These are phyloP conservation scores for Phialophora verrucosa DNA, from an alignment of 2,329 filamentous ascomycete species.

Conservation along the genomic window DNA sequence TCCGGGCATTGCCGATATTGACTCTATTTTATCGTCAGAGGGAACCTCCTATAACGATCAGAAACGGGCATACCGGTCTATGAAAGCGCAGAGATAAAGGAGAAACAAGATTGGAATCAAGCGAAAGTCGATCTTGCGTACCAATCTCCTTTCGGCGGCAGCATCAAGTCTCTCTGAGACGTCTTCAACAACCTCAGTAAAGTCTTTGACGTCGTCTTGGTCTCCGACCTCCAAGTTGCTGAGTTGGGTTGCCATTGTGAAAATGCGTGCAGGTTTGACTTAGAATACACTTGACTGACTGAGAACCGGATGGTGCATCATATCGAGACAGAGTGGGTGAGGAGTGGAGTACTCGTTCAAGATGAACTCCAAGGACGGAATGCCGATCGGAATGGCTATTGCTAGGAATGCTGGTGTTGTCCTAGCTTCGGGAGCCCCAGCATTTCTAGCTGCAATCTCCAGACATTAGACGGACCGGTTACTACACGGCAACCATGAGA, in stretches of 20 bases:
- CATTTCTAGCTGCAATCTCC: too few species aligned
- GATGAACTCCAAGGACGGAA: background rate
- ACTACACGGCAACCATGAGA: too few species aligned
- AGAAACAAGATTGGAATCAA: slow-evolving; percentile 69
- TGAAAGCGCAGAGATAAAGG: slow-evolving; percentile 75
- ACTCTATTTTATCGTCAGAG: background rate
- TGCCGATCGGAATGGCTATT: background rate
- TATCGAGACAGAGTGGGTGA: background rate
- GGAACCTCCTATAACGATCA: background rate
- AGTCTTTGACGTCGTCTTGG: background rate
- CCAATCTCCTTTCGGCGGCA: slow-evolving; percentile 61
- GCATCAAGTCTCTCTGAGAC: slow-evolving; percentile 16
- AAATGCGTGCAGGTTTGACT: background rate
- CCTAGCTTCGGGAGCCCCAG: background rate
- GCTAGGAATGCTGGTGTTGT: background rate
- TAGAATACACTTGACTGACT: background rate
- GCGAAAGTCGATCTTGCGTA: slow-evolving; percentile 72
- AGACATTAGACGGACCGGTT: too few species aligned
- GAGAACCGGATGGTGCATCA: background rate
- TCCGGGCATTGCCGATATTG: slow-evolving; percentile 55
- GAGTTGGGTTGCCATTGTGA: background rate
- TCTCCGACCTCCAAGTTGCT: background rate
- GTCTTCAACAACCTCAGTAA: background rate
- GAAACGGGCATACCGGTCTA: slow-evolving; percentile 37
- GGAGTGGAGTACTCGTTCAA: background rate